A percentile compares a stretch with the other conserved stretches of the same genome.
Conservation (phyloP, 2,329 filamentous ascomycete species). For the Triangularia setosa region DNA sequence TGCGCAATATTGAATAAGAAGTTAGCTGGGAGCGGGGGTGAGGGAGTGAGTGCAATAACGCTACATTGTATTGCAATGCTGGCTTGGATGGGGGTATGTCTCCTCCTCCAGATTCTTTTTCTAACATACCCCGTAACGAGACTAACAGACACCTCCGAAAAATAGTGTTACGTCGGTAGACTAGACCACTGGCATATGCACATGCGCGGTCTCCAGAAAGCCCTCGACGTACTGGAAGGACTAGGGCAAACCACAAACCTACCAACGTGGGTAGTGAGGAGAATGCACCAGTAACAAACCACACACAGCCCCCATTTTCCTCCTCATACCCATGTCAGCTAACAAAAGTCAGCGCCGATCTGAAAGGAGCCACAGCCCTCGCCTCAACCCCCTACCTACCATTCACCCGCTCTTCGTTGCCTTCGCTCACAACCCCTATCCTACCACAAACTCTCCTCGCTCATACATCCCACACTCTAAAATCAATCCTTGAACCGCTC, state of each 20-base stretch:
- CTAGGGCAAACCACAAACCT: constrained; percentile 14
- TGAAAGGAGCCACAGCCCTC: constrained; percentile 34
- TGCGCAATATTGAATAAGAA: constrained; percentile 28
- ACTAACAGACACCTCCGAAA: not conserved
- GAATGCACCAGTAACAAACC: constrained; percentile 30
- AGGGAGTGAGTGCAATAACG: constrained; percentile 24
- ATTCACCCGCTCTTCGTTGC: constrained; percentile 25
- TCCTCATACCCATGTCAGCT: not conserved
- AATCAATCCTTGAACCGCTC: constrained; percentile 25
- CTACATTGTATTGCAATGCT: constrained; percentile 33
- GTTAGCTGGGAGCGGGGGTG: constrained; percentile 21
- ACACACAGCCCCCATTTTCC: not conserved
- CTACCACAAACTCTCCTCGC: constrained; percentile 21
- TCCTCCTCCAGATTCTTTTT: not conserved
- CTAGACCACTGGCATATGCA: constrained; percentile 38
- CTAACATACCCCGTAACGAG: not conserved
- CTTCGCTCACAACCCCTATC: constrained; percentile 23
- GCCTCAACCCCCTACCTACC: constrained; percentile 32
- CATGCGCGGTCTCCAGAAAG: constrained; percentile 33
- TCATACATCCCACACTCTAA: constrained; percentile 17
- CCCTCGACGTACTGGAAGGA: constrained; percentile 32
- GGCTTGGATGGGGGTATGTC: constrained; percentile 30
- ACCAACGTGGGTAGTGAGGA: constrained; percentile 21
- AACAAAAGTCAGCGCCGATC: constrained; percentile 31
- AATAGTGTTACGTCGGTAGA: constrained; percentile 32